Percentiles rank a stretch among this genome's conserved stretches.
These are phyloP conservation scores for Malus fusca DNA, from an alignment of 306 rosid genomes.

Conservation along the genomic window DNA sequence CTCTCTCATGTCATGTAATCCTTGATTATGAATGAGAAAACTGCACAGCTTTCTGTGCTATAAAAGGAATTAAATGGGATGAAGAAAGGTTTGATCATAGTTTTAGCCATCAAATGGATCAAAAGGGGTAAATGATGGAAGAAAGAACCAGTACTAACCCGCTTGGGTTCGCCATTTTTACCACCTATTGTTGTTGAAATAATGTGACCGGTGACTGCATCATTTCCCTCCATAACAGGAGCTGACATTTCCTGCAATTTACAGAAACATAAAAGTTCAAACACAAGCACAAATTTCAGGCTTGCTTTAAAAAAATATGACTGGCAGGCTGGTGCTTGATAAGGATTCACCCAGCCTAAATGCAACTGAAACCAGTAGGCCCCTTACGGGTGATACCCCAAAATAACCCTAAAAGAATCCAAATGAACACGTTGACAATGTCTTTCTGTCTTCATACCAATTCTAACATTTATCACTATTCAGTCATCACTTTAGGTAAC, in stretches of 20 bases:
- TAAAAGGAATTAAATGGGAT: background rate
- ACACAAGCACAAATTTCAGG: background rate
- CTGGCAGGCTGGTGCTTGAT: background rate
- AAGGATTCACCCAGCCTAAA: background rate
- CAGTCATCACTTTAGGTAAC: background rate
- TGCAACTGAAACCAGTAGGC: background rate
- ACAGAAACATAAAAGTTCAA: slow-evolving; percentile 7
- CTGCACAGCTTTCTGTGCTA: background rate
- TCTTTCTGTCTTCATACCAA: background rate
- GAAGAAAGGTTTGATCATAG: background rate
- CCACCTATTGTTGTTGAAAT: slow-evolving; percentile 97
- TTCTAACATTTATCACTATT: background rate
- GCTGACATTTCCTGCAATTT: slow-evolving; percentile 80
- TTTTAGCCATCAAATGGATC: background rate
- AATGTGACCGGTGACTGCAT: slow-evolving; percentile 80
- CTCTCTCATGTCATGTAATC: background rate
- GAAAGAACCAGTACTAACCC: slow-evolving; percentile 36
- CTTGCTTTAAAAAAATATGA: slow-evolving; percentile 2
- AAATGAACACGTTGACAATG: background rate
- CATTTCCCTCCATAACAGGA: slow-evolving; percentile 58
- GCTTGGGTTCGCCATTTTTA: slow-evolving; percentile 88
- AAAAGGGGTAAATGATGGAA: background rate
- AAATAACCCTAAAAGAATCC: background rate
- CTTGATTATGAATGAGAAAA: background rate
- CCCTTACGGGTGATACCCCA: background rate